Evolutionary conservation across 176 grass and related monocot genomes (phyloP).

Genomic region (Eleusine indica): DNA sequence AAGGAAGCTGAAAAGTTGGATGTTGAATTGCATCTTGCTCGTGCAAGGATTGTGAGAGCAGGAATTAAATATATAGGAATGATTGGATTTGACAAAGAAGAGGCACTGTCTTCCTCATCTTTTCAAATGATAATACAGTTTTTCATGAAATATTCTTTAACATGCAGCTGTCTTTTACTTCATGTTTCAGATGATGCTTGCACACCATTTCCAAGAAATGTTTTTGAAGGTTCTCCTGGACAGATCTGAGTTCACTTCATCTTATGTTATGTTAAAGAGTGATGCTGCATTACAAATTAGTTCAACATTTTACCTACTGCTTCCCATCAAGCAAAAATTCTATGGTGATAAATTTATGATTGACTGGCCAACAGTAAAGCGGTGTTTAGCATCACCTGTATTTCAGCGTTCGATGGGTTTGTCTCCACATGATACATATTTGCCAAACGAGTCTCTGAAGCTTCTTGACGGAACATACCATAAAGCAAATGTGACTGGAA

Average conservation of each 20-base stretch:
- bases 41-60: constrained; percentile 78
- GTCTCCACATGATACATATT: constrained; percentile 37
- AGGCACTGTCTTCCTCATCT: constrained; percentile 53
- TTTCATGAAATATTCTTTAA: constrained; percentile 31
- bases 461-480: constrained; percentile 59
- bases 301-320: constrained; percentile 82
- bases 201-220: constrained; percentile 91
- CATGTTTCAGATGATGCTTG: constrained; percentile 65
- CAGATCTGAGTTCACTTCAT: constrained; percentile 68
- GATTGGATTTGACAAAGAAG: constrained; percentile 65
- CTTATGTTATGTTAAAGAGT: constrained; percentile 62
- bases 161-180: constrained; percentile 16
- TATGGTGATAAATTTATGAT: constrained; percentile 58
- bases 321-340: constrained; percentile 71
- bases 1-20: constrained; percentile 81
- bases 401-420: constrained; percentile 53
- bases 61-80: constrained; percentile 63
- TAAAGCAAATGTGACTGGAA: constrained; percentile 77
- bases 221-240: constrained; percentile 87
- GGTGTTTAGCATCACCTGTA: constrained; percentile 78
- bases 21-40: constrained; percentile 83
- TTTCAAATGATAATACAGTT: constrained; percentile 26
- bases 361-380: constrained; percentile 75
- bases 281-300: constrained; percentile 34
- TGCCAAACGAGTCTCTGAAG: constrained; percentile 57